These are phyloP conservation scores for Phytophthora hybrid DNA, from an alignment of 352 stramenopile genomes.

Conservation along the genomic window DNA sequence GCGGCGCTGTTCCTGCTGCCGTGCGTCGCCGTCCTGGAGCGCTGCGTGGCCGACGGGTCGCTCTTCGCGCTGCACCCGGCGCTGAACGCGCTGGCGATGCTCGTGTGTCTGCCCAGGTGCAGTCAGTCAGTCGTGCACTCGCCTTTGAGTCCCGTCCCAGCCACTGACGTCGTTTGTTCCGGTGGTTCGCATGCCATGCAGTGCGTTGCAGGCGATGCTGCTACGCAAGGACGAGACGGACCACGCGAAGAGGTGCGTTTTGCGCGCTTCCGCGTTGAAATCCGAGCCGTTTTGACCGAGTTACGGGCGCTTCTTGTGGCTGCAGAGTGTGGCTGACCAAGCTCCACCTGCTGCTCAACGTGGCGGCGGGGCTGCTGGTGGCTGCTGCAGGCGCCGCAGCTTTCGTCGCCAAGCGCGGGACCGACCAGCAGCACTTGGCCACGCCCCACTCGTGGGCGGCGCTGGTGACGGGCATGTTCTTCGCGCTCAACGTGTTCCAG, in stretches of 20 bases:
- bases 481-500: slow-evolving; percentile 73
- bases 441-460: slow-evolving; percentile 65
- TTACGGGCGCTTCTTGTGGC: slow-evolving; percentile 2
- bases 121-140: not conserved
- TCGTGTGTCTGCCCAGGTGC: slow-evolving; percentile 65
- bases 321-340: slow-evolving; percentile 62
- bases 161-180: slow-evolving; percentile 1
- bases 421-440: slow-evolving; percentile 47
- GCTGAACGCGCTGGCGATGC: slow-evolving; percentile 57
- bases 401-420: slow-evolving; percentile 48
- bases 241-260: slow-evolving; percentile 48
- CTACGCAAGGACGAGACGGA: slow-evolving; percentile 54
- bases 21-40: slow-evolving; percentile 51
- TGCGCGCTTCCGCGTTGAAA: not conserved
- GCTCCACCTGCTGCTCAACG: slow-evolving; percentile 62
- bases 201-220: slow-evolving; percentile 65
- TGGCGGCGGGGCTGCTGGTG: slow-evolving; percentile 52
- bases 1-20: slow-evolving; percentile 62
- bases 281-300: slow-evolving; percentile 8
- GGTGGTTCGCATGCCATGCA: slow-evolving; percentile 22
- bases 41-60: slow-evolving; percentile 53
- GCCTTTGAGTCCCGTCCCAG: not conserved
- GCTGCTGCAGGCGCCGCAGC: slow-evolving; percentile 40
- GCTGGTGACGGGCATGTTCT: slow-evolving; percentile 60
- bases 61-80: slow-evolving; percentile 66